These are phyloP conservation scores for Macrophomina phaseolina DNA, from an alignment of 2,329 filamentous ascomycete genomes.

Conservation along the genomic window DNA sequence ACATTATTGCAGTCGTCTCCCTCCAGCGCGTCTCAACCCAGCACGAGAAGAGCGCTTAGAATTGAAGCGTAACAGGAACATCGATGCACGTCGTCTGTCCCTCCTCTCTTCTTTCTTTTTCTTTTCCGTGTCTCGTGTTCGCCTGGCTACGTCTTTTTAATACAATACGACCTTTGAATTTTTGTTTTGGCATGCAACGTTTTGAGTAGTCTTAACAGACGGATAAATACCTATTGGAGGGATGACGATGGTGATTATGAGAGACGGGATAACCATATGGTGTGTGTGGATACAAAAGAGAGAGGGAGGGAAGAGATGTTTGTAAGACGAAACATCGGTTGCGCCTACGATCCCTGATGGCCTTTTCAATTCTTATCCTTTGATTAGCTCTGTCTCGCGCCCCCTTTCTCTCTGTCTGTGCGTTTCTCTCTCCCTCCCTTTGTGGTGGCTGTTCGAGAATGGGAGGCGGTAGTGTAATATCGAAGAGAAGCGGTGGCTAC, in stretches of 20 bases:
- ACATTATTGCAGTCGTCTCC: slow-evolving; percentile 72
- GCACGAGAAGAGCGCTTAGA: slow-evolving; percentile 84
- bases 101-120: background rate
- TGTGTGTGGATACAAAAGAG: slow-evolving; percentile 20
- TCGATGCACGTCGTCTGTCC: background rate
- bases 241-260: too few species aligned
- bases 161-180: slow-evolving; percentile 20
- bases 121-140: background rate
- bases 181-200: background rate
- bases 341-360: slow-evolving; percentile 9
- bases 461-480: too few species aligned
- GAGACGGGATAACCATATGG: background rate
- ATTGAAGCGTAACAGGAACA: background rate
- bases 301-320: background rate
- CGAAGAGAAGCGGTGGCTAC: too few species aligned
- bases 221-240: background rate
- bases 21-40: slow-evolving; percentile 89
- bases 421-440: background rate
- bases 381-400: too few species aligned
- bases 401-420: background rate
- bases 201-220: too few species aligned
- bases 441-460: too few species aligned
- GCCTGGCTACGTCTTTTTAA: slow-evolving; percentile 11
- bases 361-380: too few species aligned
- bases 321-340: background rate